These are phyloP conservation scores for Litsea cubeba DNA, from an alignment of 164 flowering plant species.

Conservation along the genomic window DNA sequence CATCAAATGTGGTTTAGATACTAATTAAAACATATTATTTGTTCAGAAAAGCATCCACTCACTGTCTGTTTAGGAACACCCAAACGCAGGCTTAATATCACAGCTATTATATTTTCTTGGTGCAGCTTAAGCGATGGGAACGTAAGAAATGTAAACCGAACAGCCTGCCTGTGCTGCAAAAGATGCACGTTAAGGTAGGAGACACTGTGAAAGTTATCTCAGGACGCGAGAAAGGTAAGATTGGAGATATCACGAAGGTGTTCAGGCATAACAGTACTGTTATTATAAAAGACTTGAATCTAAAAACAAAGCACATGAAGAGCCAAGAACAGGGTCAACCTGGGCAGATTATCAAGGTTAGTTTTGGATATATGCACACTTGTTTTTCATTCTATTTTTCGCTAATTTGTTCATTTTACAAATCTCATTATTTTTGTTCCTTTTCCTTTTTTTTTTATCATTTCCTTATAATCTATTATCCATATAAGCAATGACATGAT, in stretches of 20 bases:
- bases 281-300: conserved; percentile 71
- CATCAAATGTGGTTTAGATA: neutral
- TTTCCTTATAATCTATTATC: no score
- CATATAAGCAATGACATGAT: no score
- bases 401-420: no score
- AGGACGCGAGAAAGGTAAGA: conserved; percentile 82
- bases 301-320: conserved; percentile 93
- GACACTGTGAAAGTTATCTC: conserved; percentile 86
- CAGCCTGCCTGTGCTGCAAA: conserved; percentile 81
- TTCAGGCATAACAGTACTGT: conserved; percentile 89
- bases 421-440: no score
- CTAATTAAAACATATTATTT: no score
- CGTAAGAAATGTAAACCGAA: conserved; percentile 88
- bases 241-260: conserved; percentile 59
- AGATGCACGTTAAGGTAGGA: conserved; percentile 92
- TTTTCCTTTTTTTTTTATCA: no score
- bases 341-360: conserved; percentile 84
- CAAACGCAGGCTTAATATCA: neutral
- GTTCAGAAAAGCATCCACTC: neutral
- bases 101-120: neutral
- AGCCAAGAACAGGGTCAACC: conserved; percentile 70
- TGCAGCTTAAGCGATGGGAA: conserved; percentile 92
- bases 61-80: neutral
- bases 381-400: no score
- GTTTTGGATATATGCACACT: neutral